Base-by-base conservation (phyloP, 768 basidiomycete genomes). In the Boletus patriciae region DNA sequence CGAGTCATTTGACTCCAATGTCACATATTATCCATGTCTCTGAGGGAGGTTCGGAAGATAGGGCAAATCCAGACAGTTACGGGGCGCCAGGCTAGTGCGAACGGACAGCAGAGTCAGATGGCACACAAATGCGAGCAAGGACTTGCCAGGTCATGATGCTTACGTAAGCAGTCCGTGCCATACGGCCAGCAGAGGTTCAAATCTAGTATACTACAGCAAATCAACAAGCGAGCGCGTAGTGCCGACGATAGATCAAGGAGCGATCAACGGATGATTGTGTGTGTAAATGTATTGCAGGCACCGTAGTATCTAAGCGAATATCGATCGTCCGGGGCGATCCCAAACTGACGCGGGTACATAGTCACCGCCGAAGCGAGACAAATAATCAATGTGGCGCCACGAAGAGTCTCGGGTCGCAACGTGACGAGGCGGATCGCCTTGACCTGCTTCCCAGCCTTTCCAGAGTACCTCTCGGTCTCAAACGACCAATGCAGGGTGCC, bases 401-500 rank as follows among this genome's bases (percentile, higher is more conserved):
- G 31, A 40, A 18, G 4, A 8, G 46, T 34, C 60, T 76, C 50
- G 81, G 81, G 50, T 81, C 80, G 61, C 52, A 91, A 76, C n/a
- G 76, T 75, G 50, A 91, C 80, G n/a, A 80, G 64, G 31, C 84
- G 78, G 13, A 74, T 77, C 31, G 69, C 72, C 74, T 86, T 89
- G 53, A 88, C 78, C 52, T 78, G 70, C 37, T 62, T 72, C 13
- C 86, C 88, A 2, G 61, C 65, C 65, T 79, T 83, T 31, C 83
- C 85, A 67, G 91, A 91, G 71, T 91, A 92, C 46, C 89, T 72
- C 68, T 84, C 84, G 13, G 82, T 80, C 64, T 88, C 83, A 65
- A 90, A 91, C 8, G 78, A 88, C 90, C 89, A 91, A 66, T 88
- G 84, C 25, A 90, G 67, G 44, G 83, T 86, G 31, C 88, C 87